Percentiles rank a stretch among this genome's conserved stretches.
These are phyloP conservation scores for Hanseniaspora thailandica DNA, from an alignment of 805 yeast genomes.

Conservation along the genomic window DNA sequence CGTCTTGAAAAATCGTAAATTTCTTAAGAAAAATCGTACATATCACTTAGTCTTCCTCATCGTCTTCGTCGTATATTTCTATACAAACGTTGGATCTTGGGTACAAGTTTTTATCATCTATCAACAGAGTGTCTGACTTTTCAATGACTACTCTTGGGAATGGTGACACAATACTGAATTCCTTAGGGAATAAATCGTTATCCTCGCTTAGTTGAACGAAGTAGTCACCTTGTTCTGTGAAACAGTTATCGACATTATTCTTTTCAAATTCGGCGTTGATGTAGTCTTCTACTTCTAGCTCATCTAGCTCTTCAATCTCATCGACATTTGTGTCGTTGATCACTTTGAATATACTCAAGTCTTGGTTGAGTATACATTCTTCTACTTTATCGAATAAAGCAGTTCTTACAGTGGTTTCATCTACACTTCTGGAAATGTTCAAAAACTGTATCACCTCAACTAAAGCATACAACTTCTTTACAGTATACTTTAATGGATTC, in stretches of 20 bases:
- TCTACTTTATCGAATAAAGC: slow-evolving; percentile 9
- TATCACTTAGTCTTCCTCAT: slow-evolving; percentile 19
- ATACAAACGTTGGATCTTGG: slow-evolving; percentile 62
- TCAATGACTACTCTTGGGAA: slow-evolving; percentile 48
- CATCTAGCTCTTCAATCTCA: slow-evolving; percentile 10
- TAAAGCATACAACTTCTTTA: neutral
- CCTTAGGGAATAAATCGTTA: slow-evolving; percentile 23
- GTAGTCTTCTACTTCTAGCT: neutral
- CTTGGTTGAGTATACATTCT: neutral
- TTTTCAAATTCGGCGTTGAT: neutral
- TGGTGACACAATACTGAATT: slow-evolving; percentile 50
- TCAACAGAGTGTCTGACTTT: slow-evolving; percentile 27
- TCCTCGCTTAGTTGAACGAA: slow-evolving; percentile 24
- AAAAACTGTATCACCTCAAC: slow-evolving; percentile 2
- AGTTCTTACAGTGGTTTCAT: neutral
- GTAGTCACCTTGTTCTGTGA: neutral
- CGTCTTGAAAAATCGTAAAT: neutral
- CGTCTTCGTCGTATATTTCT: slow-evolving; percentile 32
- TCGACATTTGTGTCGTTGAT: slow-evolving; percentile 9
- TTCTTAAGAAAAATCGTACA: neutral
- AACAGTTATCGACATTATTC: neutral
- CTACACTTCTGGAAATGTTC: neutral
- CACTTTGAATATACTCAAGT: neutral
- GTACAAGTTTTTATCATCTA: slow-evolving; percentile 40
- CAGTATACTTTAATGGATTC: neutral